Conservation (phyloP, 1,139 yeast genomes). For the Wickerhamomyces sp. region DNA sequence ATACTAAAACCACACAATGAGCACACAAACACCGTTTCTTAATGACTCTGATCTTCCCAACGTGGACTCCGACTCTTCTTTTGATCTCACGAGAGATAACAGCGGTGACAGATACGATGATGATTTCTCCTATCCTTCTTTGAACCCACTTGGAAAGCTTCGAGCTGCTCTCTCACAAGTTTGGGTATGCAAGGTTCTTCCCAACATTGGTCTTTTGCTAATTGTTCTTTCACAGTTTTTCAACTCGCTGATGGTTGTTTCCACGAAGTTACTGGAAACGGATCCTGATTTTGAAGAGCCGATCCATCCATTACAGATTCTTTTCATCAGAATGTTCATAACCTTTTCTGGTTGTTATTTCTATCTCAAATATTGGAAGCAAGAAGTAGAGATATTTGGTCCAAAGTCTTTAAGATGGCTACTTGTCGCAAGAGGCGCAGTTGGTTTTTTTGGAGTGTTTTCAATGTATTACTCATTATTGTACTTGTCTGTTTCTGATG, state of each 20-base stretch:
- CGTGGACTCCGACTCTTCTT: slow-evolving; percentile 10
- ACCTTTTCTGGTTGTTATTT: slow-evolving; percentile 63
- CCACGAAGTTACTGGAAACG: slow-evolving; percentile 67
- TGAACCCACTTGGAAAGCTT: slow-evolving; percentile 1
- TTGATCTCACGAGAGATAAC: slow-evolving; percentile 3
- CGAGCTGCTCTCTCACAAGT: background rate
- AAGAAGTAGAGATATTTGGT: slow-evolving; percentile 68
- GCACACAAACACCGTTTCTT: slow-evolving; percentile 8
- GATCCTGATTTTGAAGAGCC: slow-evolving; percentile 49
- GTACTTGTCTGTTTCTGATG: slow-evolving; percentile 72
- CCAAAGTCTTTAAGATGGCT: slow-evolving; percentile 53
- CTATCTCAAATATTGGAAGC: slow-evolving; percentile 36
- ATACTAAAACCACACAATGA: slow-evolving; percentile 7
- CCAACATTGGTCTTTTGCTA: slow-evolving; percentile 35
- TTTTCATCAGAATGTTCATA: slow-evolving; percentile 64
- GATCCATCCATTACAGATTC: slow-evolving; percentile 71
- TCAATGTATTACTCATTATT: slow-evolving; percentile 70
- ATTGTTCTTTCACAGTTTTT: slow-evolving; percentile 59
- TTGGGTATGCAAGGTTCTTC: slow-evolving; percentile 9
- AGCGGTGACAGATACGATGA: background rate
- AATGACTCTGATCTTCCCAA: slow-evolving; percentile 7
- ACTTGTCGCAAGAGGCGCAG: slow-evolving; percentile 57
- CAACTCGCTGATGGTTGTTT: slow-evolving; percentile 68
- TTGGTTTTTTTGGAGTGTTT: slow-evolving; percentile 78
- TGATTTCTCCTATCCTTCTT: background rate